Percentiles rank a stretch among this genome's conserved stretches.
Conservation (phyloP, 1,284 basidiomycete genomes). For the Cerioporus squamosus region DNA sequence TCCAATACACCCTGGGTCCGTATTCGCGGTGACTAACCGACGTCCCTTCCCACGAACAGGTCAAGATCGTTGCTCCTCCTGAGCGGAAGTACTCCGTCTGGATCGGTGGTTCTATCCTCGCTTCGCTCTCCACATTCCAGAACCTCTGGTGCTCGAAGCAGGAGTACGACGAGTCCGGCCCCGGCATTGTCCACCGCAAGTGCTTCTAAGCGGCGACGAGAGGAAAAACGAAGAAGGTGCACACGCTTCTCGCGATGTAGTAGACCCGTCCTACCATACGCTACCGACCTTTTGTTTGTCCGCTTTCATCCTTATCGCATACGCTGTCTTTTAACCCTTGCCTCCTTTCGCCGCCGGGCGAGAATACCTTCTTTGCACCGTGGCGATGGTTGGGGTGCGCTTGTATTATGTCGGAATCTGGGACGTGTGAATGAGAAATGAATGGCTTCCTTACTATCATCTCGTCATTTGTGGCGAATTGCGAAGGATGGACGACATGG, state of each 20-base stretch:
- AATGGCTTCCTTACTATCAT: constrained; percentile 8
- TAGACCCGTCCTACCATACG: constrained; percentile 35
- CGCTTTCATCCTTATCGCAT: constrained; percentile 21
- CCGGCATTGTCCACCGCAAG: constrained; percentile 84
- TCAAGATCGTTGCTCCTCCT: constrained; percentile 93
- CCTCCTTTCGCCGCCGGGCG: constrained; percentile 9
- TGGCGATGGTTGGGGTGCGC: constrained; percentile 22
- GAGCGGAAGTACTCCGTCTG: constrained; percentile 97
- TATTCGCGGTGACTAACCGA: constrained; percentile 5
- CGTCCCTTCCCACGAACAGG: constrained; percentile 46
- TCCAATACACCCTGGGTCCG: neutral
- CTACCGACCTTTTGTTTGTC: constrained; percentile 27
- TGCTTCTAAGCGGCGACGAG: constrained; percentile 28
- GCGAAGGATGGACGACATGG: no score
- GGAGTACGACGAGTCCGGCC: constrained; percentile 89
- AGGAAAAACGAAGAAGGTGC: constrained; percentile 30
- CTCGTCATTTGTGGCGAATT: neutral
- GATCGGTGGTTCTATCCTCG: constrained; percentile 98
- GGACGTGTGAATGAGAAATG: constrained; percentile 26
- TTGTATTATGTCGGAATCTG: constrained; percentile 26
- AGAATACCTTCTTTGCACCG: constrained; percentile 14
- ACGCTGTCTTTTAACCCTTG: neutral
- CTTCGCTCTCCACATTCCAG: constrained; percentile 97
- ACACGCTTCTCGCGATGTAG: constrained; percentile 30
- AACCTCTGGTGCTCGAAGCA: constrained; percentile 93